phyloP scores from a whole-genome alignment of 169 alveolate species.

The Eimeria maxima region DNA sequence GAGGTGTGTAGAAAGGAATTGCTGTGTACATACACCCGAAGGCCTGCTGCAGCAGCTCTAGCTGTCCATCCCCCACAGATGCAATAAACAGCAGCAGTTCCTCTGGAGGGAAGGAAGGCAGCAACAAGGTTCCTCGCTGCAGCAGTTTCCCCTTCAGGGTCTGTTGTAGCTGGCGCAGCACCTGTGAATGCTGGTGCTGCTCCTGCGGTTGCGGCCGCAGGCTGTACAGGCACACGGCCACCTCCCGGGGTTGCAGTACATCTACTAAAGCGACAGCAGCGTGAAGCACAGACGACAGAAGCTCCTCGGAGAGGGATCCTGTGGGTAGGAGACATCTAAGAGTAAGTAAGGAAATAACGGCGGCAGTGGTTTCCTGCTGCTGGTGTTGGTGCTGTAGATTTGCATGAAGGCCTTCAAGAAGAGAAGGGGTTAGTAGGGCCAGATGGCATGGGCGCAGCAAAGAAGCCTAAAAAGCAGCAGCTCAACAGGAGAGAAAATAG shows the following conservation, averaged over 20 bases:
- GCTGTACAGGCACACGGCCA: slow-evolving; percentile 45
- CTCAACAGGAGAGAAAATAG: not conserved
- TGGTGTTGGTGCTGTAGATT: not conserved
- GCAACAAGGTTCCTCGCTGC: not conserved
- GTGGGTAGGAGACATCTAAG: slow-evolving; percentile 10
- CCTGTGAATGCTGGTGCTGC: no score
- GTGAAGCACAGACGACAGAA: not conserved
- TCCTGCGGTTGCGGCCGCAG: slow-evolving; percentile 34
- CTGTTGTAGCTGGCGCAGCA: not conserved
- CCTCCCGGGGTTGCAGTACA: slow-evolving; percentile 8
- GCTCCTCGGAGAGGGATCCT: slow-evolving; percentile 20
- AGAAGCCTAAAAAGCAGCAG: not conserved
- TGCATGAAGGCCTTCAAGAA: slow-evolving; percentile 6
- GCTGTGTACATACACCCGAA: slow-evolving; percentile 24
- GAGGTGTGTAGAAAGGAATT: not conserved
- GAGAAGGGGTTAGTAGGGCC: not conserved
- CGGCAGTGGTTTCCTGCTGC: slow-evolving; percentile 24
- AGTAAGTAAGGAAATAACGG: slow-evolving; percentile 10
- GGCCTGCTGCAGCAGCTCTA: slow-evolving; percentile 2
- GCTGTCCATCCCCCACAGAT: not conserved
- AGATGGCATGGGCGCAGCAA: slow-evolving; percentile 7
- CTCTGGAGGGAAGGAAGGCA: slow-evolving; percentile 24
- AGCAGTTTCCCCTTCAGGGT: not conserved
- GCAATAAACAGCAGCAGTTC: slow-evolving; percentile 15
- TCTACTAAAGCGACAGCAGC: no score